Base-by-base conservation (phyloP, 768 basidiomycete genomes). In the Xerocomellus intermedius region DNA sequence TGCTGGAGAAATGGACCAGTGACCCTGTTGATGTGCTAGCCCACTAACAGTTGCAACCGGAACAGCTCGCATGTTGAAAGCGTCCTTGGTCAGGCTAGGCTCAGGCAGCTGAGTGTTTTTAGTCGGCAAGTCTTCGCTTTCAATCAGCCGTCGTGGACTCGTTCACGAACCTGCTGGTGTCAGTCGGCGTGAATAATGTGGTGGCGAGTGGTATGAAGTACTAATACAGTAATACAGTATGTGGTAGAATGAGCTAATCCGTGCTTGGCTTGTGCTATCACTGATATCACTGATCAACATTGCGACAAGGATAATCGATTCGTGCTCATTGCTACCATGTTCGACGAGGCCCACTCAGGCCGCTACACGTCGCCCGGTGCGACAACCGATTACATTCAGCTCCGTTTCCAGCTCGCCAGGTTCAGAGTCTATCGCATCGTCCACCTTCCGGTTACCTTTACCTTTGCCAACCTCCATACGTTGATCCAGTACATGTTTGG, bases 21-120 rank as follows among this genome's bases (percentile, higher is more conserved):
- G 77, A 21, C 77, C 75, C 61, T 87, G 84, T 69, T 91, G 87
- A 65, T 94, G 91, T 45, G 91, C 77, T 55, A 97, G 72, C 0
- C 94, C 94, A 57, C 86, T 91, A 21, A 95, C 94, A 4, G 95
- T 97, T 8, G 94, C 94, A 14, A 91, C 93, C 13, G 95, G 92
- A 9, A 98, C 93, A 12, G 94, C 95, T 6, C 93, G 80, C 10
- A 94, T 93, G n/a, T n/a, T n/a, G 64, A 97, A 93, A 59, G 96
- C 94, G 57, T 98, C 94, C 10, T 85, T 80, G 0, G 86, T 87
- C 75, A 95, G 74, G 30, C 78, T 80, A 95, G 74, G 30, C 78
- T 80, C 52, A 3, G 91, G 86, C 47, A 87, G 57, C 22, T 72
- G 68, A 10, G 65, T 63, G 52, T 81, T 81, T 68, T 89, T 89